Conservation (phyloP, 257 asterid genomes). For the Rehmannia glutinosa region DNA sequence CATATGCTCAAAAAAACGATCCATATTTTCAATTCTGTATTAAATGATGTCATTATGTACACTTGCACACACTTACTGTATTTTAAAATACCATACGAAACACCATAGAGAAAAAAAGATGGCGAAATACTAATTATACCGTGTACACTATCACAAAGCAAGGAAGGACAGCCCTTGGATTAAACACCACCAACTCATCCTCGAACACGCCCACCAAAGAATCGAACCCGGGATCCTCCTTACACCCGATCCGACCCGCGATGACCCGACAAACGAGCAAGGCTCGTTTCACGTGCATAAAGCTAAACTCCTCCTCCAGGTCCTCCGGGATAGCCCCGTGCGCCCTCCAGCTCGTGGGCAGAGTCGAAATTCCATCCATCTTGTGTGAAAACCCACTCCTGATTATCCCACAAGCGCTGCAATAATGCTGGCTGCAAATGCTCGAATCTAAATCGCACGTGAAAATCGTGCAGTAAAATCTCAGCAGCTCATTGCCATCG, state of each 20-base stretch:
- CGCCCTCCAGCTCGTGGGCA: constrained; percentile 72
- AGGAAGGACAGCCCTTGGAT: constrained; percentile 90
- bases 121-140: constrained; percentile 34
- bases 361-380: constrained; percentile 72
- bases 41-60: too few relatives aligned
- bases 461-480: constrained; percentile 77
- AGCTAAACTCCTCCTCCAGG: constrained; percentile 75
- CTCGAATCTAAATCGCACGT: constrained; percentile 49
- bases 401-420: constrained; percentile 73
- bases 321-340: constrained; percentile 77
- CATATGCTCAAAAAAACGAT: too few relatives aligned
- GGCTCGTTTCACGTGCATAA: constrained; percentile 75
- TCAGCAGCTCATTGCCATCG: constrained; percentile 79
- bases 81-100: too few relatives aligned
- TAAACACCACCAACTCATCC: constrained; percentile 73
- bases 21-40: too few relatives aligned
- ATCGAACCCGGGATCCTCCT: constrained; percentile 55
- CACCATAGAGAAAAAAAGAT: too few relatives aligned
- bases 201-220: constrained; percentile 61
- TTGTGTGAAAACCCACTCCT: constrained; percentile 69
- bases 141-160: constrained; percentile 84
- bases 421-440: constrained; percentile 55
- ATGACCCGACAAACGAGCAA: constrained; percentile 76
- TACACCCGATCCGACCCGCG: constrained; percentile 74
- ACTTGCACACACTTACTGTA: too few relatives aligned